phyloP scores from a whole-genome alignment of 495 filamentous ascomycete species.

The Lentithecium fluviatile region DNA sequence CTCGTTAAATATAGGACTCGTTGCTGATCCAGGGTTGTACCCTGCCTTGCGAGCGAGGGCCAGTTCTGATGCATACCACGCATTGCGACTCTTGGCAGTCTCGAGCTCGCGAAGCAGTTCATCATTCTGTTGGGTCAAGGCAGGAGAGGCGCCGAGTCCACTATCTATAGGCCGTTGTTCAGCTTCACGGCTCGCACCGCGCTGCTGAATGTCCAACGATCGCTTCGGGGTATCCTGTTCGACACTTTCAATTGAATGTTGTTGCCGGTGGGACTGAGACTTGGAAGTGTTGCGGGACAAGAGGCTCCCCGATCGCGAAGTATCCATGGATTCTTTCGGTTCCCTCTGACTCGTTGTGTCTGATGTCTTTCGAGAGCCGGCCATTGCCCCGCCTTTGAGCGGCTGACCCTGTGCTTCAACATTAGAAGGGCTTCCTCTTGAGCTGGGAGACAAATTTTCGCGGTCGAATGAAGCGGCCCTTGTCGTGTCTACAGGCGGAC shows the following conservation, averaged over 20 bases:
- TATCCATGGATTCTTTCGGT: slow-evolving; percentile 32
- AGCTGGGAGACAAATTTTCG: slow-evolving; percentile 50
- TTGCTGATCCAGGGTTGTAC: slow-evolving; percentile 70
- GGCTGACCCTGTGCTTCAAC: slow-evolving; percentile 5
- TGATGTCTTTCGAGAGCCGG: slow-evolving; percentile 24
- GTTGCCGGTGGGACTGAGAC: slow-evolving; percentile 34
- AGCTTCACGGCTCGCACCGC: slow-evolving; percentile 20
- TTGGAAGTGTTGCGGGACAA: slow-evolving; percentile 32
- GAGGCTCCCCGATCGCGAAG: slow-evolving; percentile 27
- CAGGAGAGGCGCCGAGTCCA: slow-evolving; percentile 42
- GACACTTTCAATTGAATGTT: slow-evolving; percentile 36
- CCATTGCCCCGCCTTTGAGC: slow-evolving; percentile 8
- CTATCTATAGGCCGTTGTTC: slow-evolving; percentile 40
- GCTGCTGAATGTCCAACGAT: slow-evolving; percentile 33
- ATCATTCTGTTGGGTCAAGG: slow-evolving; percentile 47
- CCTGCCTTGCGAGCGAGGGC: slow-evolving; percentile 85
- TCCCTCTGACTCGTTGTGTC: slow-evolving; percentile 6
- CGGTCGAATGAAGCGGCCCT: slow-evolving; percentile 49
- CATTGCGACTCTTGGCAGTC: slow-evolving; percentile 74
- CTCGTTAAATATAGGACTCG: slow-evolving; percentile 73
- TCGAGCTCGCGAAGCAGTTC: slow-evolving; percentile 80
- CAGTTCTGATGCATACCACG: slow-evolving; percentile 95
- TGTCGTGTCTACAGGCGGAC: slow-evolving; percentile 56
- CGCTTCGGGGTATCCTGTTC: slow-evolving; percentile 33
- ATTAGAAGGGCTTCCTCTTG: slow-evolving; percentile 46